A percentile compares a stretch with the other conserved stretches of the same genome.
These are phyloP conservation scores for Isabelozyma rhagii DNA, from an alignment of 805 yeast genomes.

Conservation along the genomic window DNA sequence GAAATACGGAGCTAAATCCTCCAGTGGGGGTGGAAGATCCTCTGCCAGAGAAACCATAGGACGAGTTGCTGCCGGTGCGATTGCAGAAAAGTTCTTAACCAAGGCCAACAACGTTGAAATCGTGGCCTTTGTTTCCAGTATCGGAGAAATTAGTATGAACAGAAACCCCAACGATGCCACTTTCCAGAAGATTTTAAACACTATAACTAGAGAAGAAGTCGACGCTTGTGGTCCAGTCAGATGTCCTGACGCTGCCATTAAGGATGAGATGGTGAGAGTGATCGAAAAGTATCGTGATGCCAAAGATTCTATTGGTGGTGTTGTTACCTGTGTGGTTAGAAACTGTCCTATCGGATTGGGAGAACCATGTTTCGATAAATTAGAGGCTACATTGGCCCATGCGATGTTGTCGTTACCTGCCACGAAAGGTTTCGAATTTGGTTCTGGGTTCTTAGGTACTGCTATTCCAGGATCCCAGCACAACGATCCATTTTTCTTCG, in stretches of 20 bases:
- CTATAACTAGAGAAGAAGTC: constrained; percentile 83
- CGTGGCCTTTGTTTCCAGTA: constrained; percentile 94
- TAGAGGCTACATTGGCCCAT: constrained; percentile 93
- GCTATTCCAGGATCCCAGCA: constrained; percentile 89
- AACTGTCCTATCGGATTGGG: constrained; percentile 95
- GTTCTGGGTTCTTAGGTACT: constrained; percentile 93
- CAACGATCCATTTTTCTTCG: constrained; percentile 79
- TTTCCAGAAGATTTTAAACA: constrained; percentile 65
- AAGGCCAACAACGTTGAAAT: constrained; percentile 83
- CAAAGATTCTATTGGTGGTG: constrained; percentile 95
- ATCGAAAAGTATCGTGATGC: constrained; percentile 84
- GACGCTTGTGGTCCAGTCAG: constrained; percentile 88
- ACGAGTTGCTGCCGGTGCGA: constrained; percentile 97
- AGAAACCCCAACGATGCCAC: constrained; percentile 63
- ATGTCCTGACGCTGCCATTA: constrained; percentile 77
- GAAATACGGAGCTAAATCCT: constrained; percentile 90
- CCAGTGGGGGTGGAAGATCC: constrained; percentile 97
- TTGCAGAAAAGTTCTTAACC: constrained; percentile 86
- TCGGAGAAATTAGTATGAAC: constrained; percentile 76
- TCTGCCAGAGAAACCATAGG: constrained; percentile 98
- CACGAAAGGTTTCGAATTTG: constrained; percentile 96
- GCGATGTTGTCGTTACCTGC: constrained; percentile 98
- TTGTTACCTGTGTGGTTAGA: constrained; percentile 94
- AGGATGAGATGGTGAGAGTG: constrained; percentile 77
- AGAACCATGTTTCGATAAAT: constrained; percentile 95